Conservation (phyloP, 306 rosid genomes). For the Fragaria iinumae region DNA sequence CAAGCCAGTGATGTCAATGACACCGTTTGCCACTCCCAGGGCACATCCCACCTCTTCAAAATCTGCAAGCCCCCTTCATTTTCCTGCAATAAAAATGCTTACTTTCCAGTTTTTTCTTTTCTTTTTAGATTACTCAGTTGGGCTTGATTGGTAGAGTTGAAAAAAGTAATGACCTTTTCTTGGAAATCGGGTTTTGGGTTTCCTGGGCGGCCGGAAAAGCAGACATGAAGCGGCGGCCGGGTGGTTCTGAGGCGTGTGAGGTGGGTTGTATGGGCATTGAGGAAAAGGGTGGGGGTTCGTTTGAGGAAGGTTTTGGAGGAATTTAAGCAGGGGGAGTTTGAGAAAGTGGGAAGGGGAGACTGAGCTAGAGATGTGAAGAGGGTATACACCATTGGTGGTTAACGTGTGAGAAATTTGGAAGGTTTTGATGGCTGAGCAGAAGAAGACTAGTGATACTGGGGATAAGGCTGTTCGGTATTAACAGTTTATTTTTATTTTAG, state of each 20-base stretch:
- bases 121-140: background rate
- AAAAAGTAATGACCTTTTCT: slow-evolving; percentile 41
- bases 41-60: slow-evolving; percentile 90
- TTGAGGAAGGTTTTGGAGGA: slow-evolving; percentile 29
- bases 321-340: slow-evolving; percentile 31
- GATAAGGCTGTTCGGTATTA: background rate
- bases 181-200: slow-evolving; percentile 42
- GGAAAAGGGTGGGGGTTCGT: slow-evolving; percentile 35
- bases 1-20: slow-evolving; percentile 82
- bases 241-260: slow-evolving; percentile 20
- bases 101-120: background rate
- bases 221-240: slow-evolving; percentile 30
- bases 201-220: slow-evolving; percentile 53
- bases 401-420: background rate
- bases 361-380: slow-evolving; percentile 31
- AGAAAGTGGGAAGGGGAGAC: slow-evolving; percentile 34
- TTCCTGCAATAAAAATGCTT: slow-evolving; percentile 43
- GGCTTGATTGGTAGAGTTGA: background rate
- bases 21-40: slow-evolving; percentile 96
- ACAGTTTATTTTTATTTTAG: background rate
- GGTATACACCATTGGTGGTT: slow-evolving; percentile 24
- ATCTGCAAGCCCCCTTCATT: slow-evolving; percentile 53
- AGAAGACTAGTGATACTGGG: background rate
- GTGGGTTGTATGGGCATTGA: slow-evolving; percentile 19
- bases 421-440: background rate